Evolutionary conservation across 345 rosid genomes (phyloP).

Genomic region (Moricandia arvensis): DNA sequence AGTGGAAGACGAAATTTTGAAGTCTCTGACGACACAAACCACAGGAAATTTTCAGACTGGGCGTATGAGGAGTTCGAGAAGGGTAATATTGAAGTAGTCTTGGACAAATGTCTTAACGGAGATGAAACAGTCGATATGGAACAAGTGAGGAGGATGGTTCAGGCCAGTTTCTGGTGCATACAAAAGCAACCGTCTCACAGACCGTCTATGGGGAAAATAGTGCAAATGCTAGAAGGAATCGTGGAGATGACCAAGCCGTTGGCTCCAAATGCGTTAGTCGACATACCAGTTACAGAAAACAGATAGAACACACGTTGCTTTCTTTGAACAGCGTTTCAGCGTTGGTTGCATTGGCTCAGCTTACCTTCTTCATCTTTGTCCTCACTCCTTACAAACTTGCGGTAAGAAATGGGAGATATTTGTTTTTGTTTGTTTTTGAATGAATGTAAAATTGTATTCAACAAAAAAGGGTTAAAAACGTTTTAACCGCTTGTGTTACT

Average conservation of each 20-base stretch:
- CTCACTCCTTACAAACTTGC: neutral
- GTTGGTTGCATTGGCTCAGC: neutral
- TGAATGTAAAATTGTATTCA: too few species aligned
- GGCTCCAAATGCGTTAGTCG: conserved; percentile 41
- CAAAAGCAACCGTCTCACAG: conserved; percentile 54
- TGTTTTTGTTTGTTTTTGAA: neutral
- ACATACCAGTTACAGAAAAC: conserved; percentile 20
- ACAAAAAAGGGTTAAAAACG: too few species aligned
- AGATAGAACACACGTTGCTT: neutral
- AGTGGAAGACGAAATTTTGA: conserved; percentile 52
- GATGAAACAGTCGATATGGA: conserved; percentile 40
- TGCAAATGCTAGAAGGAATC: conserved; percentile 62
- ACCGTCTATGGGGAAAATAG: conserved; percentile 58
- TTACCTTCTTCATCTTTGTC: neutral
- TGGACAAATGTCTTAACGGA: conserved; percentile 44
- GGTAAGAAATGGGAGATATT: too few species aligned
- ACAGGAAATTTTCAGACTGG: conserved; percentile 59
- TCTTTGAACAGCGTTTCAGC: neutral
- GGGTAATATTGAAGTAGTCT: conserved; percentile 35
- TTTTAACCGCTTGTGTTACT: too few species aligned
- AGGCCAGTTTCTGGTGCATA: conserved; percentile 57
- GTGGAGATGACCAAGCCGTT: conserved; percentile 50
- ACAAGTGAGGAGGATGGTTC: conserved; percentile 47
- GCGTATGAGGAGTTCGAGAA: conserved; percentile 59
- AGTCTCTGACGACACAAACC: conserved; percentile 40